These are phyloP conservation scores for Pelargonium australe DNA, from an alignment of 441 rosid species.

Conservation along the genomic window DNA sequence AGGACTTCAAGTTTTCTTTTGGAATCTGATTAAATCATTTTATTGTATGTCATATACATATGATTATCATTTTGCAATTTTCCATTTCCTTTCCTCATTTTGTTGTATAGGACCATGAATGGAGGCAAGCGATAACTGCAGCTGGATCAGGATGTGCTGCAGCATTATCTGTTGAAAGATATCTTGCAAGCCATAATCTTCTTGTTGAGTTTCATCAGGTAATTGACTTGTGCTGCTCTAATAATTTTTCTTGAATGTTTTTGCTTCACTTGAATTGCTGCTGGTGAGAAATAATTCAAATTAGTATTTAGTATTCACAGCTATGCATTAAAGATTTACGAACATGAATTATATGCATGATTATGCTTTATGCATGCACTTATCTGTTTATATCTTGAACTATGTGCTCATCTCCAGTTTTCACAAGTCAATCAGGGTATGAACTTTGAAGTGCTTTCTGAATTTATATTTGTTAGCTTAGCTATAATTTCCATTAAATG, in stretches of 20 bases:
- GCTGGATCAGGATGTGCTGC: constrained; percentile 7
- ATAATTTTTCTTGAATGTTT: not conserved
- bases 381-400: not conserved
- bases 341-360: not conserved
- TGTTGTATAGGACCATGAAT: constrained; percentile 2
- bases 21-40: not conserved
- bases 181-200: constrained; percentile 6
- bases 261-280: constrained; percentile 6
- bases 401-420: not conserved
- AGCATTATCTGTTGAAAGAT: not conserved
- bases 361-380: not conserved
- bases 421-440: not conserved
- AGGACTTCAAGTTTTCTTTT: not conserved
- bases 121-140: constrained; percentile 5
- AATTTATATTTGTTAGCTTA: not conserved
- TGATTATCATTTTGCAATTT: not conserved
- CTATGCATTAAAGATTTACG: not conserved
- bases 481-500: not conserved
- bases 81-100: not conserved
- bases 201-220: constrained; percentile 8
- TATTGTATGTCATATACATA: not conserved
- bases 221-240: not conserved
- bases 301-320: not conserved
- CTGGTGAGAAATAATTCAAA: not conserved
- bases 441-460: not conserved